Percentiles rank a stretch among this genome's conserved stretches.
phyloP scores from a whole-genome alignment of 2,329 filamentous ascomycete genomes.

The Incumbomyces lentus region DNA sequence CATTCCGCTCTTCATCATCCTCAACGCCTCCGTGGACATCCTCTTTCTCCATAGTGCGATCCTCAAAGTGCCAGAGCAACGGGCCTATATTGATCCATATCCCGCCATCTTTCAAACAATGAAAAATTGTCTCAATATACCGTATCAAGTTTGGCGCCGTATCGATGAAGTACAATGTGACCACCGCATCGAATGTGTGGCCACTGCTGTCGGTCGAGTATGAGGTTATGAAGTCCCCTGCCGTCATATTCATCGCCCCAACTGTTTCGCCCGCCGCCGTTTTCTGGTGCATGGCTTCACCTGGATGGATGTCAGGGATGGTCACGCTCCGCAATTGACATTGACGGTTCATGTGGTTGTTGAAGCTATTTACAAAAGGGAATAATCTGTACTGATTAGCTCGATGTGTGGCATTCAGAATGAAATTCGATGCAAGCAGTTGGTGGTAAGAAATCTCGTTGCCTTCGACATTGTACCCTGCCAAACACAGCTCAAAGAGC shows the following conservation, averaged over 20 bases:
- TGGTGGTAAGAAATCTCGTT: conserved; percentile 98
- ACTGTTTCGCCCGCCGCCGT: conserved; percentile 23
- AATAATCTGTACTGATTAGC: conserved; percentile 61
- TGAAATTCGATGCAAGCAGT: conserved; percentile 66
- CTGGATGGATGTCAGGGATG: conserved; percentile 74
- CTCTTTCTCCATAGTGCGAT: conserved; percentile 38
- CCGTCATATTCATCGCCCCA: conserved; percentile 82
- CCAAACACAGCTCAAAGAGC: conserved; percentile 71
- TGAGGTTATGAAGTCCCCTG: conserved; percentile 82
- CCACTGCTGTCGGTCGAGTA: conserved; percentile 55
- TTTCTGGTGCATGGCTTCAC: conserved; percentile 39
- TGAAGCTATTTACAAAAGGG: conserved; percentile 81
- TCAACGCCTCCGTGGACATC: conserved; percentile 19
- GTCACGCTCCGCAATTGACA: conserved; percentile 65
- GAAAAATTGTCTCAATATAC: conserved; percentile 73
- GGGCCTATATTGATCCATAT: conserved; percentile 85
- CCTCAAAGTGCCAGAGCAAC: conserved; percentile 90
- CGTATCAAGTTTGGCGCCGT: conserved; percentile 87
- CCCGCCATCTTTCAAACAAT: conserved; percentile 68
- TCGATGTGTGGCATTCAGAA: conserved; percentile 43
- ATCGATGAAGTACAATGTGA: conserved; percentile 91
- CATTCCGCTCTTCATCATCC: conserved; percentile 37
- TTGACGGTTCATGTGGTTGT: conserved; percentile 63
- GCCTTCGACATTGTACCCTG: conserved; percentile 68
- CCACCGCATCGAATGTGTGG: conserved; percentile 65